A percentile compares a stretch with the other conserved stretches of the same genome.
Evolutionary conservation across 2,329 filamentous ascomycete species (phyloP).

Genomic region (Cercospora citrullina): DNA sequence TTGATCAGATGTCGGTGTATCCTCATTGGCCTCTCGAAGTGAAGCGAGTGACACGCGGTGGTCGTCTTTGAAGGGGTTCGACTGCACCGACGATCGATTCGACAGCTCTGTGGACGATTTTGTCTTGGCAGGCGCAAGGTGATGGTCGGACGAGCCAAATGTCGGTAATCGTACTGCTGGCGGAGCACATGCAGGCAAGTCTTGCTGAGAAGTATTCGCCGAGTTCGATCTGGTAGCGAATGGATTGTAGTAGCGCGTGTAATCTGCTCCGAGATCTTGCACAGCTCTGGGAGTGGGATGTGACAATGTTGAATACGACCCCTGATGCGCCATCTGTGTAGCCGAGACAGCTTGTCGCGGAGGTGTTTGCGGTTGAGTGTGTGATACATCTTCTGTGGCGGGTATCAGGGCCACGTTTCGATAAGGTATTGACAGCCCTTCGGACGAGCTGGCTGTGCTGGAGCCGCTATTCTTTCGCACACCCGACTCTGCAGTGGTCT

Average conservation of each 20-base stretch:
- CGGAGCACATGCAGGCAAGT: constrained; percentile 27
- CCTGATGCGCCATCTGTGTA: constrained; percentile 28
- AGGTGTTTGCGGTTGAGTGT: constrained; percentile 12
- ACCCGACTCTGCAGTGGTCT: constrained; percentile 19
- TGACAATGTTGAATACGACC: constrained; percentile 34
- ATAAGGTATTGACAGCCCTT: background rate
- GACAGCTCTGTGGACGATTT: constrained; percentile 31
- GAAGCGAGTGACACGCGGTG: constrained; percentile 32
- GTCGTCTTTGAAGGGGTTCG: constrained; percentile 38
- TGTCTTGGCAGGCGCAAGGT: constrained; percentile 25
- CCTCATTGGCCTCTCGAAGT: constrained; percentile 20
- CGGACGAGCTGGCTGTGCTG: constrained; percentile 21
- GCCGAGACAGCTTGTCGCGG: constrained; percentile 21
- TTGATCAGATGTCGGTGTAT: constrained; percentile 25
- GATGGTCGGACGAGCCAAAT: constrained; percentile 30
- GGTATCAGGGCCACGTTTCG: constrained; percentile 3
- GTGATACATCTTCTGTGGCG: background rate
- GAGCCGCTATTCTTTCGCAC: constrained; percentile 28
- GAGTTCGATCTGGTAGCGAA: constrained; percentile 40
- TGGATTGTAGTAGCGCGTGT: constrained; percentile 43
- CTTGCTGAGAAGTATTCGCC: constrained; percentile 36
- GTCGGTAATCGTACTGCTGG: constrained; percentile 24
- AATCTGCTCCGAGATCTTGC: constrained; percentile 41
- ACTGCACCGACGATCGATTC: constrained; percentile 31
- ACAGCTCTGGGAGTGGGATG: constrained; percentile 37